Evolutionary conservation across 768 basidiomycete species (phyloP).

Genomic region (Austroboletus eburneus): DNA sequence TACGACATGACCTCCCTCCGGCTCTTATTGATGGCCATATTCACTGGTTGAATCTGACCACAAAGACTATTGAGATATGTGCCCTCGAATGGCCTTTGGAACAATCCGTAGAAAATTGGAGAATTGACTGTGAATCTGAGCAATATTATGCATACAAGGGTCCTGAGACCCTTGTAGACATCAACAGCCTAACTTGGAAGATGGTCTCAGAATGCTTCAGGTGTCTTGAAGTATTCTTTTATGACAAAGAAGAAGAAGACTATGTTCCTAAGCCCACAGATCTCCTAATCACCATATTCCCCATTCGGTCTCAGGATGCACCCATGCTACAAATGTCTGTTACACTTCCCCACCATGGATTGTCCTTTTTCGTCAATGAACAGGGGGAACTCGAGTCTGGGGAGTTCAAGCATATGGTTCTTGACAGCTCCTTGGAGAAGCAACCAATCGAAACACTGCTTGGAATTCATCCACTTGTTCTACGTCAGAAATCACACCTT

Average conservation of each 20-base stretch:
- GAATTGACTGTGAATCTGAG: not conserved
- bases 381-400: conserved; percentile 31
- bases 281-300: conserved; percentile 12
- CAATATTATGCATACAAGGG: not conserved
- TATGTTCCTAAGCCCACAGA: not conserved
- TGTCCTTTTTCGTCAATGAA: conserved; percentile 35
- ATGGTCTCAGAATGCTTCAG: conserved; percentile 1
- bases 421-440: conserved; percentile 38
- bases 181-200: not conserved
- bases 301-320: not conserved
- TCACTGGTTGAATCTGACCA: conserved; percentile 26
- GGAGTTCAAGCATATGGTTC: conserved; percentile 33
- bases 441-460: conserved; percentile 40
- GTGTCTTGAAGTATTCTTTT: not conserved
- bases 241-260: too few species aligned
- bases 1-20: conserved; percentile 1
- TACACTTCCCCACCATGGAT: conserved; percentile 32
- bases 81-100: not conserved
- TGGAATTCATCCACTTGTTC: conserved; percentile 37
- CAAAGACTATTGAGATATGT: conserved; percentile 17
- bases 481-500: not conserved
- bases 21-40: conserved; percentile 10
- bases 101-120: not conserved
- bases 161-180: not conserved
- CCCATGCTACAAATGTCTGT: conserved; percentile 6